Percentiles rank a stretch among this genome's conserved stretches.
These are phyloP conservation scores for Microbotryomycetes sp. DNA, from an alignment of 1,284 basidiomycete species.

Conservation along the genomic window DNA sequence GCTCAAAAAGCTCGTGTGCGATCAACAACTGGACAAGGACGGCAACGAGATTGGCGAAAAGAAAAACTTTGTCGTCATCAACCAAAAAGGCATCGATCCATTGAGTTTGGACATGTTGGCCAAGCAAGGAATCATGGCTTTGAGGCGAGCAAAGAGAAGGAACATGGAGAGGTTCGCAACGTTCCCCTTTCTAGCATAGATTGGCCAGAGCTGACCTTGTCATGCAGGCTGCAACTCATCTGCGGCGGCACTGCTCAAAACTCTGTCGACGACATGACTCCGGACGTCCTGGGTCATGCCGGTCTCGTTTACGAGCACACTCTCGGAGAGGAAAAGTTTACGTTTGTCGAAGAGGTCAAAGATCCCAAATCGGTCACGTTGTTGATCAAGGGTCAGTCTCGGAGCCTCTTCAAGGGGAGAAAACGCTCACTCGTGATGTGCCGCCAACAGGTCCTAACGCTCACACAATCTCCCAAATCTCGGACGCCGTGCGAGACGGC, in stretches of 20 bases:
- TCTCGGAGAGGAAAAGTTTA: conserved; percentile 97
- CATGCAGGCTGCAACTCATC: conserved; percentile 70
- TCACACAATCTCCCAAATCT: conserved; percentile 93
- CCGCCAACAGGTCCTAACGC: conserved; percentile 63
- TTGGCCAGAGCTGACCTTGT: conserved; percentile 2
- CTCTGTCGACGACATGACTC: conserved; percentile 91
- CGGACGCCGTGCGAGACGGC: conserved; percentile 94
- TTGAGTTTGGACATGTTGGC: conserved; percentile 92
- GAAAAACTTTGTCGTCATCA: conserved; percentile 92
- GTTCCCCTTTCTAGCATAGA: not conserved
- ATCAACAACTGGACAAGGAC: conserved; percentile 71
- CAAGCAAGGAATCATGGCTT: conserved; percentile 92
- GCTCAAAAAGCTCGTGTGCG: conserved; percentile 93
- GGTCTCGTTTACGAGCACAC: conserved; percentile 99
- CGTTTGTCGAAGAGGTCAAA: conserved; percentile 94
- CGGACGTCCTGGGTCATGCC: conserved; percentile 89
- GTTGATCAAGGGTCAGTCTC: conserved; percentile 72
- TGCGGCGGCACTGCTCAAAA: conserved; percentile 96
- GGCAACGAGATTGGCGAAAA: conserved; percentile 49
- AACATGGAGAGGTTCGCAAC: conserved; percentile 81
- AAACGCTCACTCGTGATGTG: not conserved
- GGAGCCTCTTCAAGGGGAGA: not conserved
- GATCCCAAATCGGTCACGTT: conserved; percentile 95
- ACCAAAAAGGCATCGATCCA: conserved; percentile 99
- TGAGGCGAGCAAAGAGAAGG: conserved; percentile 90